Conservation (phyloP, 352 stramenopile species). For the Thalassiosira mediterranea region DNA sequence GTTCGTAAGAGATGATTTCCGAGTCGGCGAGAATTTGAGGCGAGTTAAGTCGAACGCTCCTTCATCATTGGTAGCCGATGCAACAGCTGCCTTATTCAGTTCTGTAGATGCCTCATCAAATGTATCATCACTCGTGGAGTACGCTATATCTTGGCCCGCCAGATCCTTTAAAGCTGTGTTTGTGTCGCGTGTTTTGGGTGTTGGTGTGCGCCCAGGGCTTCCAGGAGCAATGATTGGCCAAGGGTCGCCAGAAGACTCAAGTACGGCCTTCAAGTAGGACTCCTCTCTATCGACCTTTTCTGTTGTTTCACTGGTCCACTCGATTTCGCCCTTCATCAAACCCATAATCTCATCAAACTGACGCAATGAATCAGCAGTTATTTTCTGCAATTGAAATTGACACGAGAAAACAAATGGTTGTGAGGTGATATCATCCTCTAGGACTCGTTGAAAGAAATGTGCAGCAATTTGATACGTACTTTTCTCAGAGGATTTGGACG, state of each 20-base stretch:
- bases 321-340: conserved; percentile 34
- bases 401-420: background rate
- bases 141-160: no score
- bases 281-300: conserved; percentile 38
- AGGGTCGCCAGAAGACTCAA: no score
- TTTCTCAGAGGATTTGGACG: conserved; percentile 55
- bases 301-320: conserved; percentile 18
- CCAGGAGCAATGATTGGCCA: no score
- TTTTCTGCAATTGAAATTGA: conserved; percentile 30
- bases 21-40: conserved; percentile 26
- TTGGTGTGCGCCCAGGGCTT: no score
- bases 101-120: no score
- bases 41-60: conserved; percentile 27
- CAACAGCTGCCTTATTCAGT: no score
- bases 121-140: no score
- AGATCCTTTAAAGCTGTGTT: no score
- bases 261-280: conserved; percentile 59
- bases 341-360: conserved; percentile 57
- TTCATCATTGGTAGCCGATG: background rate
- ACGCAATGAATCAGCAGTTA: conserved; percentile 44
- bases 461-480: background rate
- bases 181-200: no score
- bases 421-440: no score
- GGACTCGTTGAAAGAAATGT: no score
- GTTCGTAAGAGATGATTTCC: conserved; percentile 31